Conservation (phyloP, 192 early-diverging fungal genomes). For the Rhizophagus prolifer region DNA sequence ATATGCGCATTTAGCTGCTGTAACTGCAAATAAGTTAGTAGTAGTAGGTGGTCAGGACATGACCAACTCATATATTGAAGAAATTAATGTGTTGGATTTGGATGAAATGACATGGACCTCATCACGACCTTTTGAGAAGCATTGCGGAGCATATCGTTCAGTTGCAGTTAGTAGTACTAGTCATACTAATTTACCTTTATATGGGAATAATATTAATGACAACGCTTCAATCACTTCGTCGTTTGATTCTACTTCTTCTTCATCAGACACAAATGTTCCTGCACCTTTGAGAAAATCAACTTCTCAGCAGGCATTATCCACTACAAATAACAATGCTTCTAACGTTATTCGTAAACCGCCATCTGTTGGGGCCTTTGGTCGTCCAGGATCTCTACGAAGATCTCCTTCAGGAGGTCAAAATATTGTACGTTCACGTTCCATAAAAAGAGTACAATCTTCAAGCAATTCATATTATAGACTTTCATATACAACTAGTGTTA, state of each 20-base stretch:
- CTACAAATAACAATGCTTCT: conserved; percentile 24
- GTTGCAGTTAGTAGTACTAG: conserved; percentile 61
- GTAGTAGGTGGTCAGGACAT: conserved; percentile 79
- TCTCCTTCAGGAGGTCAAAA: conserved; percentile 19
- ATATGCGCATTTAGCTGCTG: conserved; percentile 75
- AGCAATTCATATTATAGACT: conserved; percentile 37
- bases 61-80: conserved; percentile 73
- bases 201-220: conserved; percentile 37
- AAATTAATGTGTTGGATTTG: conserved; percentile 77
- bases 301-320: conserved; percentile 35
- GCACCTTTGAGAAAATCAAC: conserved; percentile 36
- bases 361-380: conserved; percentile 35
- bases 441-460: conserved; percentile 27
- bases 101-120: conserved; percentile 65
- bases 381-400: conserved; percentile 32
- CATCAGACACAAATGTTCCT: conserved; percentile 28
- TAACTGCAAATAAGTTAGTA: conserved; percentile 62
- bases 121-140: conserved; percentile 66
- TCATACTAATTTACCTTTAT: conserved; percentile 42
- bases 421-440: conserved; percentile 9
- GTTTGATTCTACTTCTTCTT: conserved; percentile 31
- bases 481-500: conserved; percentile 33
- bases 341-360: conserved; percentile 22
- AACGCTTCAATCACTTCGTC: conserved; percentile 1
- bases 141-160: conserved; percentile 78